Base-by-base conservation (phyloP, 768 basidiomycete species). In the Naematelia encephala region DNA sequence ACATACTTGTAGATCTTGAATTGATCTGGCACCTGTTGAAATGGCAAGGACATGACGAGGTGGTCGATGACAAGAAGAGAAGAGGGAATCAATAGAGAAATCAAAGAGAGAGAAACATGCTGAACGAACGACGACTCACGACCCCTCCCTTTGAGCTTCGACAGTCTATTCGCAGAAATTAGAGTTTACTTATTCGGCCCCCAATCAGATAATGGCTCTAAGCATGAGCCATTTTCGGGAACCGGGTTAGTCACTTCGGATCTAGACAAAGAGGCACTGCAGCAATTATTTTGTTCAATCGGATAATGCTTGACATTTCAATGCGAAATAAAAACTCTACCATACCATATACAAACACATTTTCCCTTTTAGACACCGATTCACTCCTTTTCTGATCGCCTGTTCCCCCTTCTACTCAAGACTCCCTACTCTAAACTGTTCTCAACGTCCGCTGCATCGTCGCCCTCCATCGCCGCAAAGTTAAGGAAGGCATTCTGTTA, bases 401-500 rank as follows among this genome's bases (percentile, higher is more conserved):
- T n/a, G n/a, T n/a, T n/a, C n/a, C n/a, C n/a, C n/a, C n/a, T n/a
- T n/a, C n/a, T n/a, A n/a, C n/a, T n/a, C n/a, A n/a, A n/a, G n/a
- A n/a, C n/a, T n/a, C n/a, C 16, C 62, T 82, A 96, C 61, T 88
- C 88, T 78, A 97, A 89, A 77, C 86, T 88, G 76, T 97, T 91
- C 80, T 97, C 92, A 8, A 96, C 90, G 76, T 97, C 92, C 23
- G 92, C 92, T 56, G 88, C 90, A 71, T 94, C 91, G 51, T 96
- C 92, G 63, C 84, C 84, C 72, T 94, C 92, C 66, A 97, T 80
- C 72, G 84, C 89, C 26, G 92, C 90, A 68, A 97, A 97, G 87
- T 91, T 89, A 70, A 97, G 80, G 85, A 97, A 97, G 2, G 91
- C 91, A 52, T 68, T 71, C 66, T 69, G 39, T 8, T 19, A 0